phyloP scores from a whole-genome alignment of 176 grass and related monocot species.

The Phyllostachys edulis region DNA sequence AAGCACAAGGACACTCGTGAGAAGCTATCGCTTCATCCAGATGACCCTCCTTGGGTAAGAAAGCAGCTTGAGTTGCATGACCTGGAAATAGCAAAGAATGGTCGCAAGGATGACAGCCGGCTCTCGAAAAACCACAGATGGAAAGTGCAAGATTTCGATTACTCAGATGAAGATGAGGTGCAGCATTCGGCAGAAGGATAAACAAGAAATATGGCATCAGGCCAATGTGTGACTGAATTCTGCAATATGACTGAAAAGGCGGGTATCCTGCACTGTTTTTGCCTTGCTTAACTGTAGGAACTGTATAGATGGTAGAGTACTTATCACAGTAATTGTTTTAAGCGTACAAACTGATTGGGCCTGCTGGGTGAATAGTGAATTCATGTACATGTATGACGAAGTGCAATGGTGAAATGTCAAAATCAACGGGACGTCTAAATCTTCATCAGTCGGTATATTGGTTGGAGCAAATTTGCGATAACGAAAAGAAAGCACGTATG shows the following conservation, averaged over 20 bases:
- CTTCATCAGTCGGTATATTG: not conserved
- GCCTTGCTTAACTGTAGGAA: not conserved
- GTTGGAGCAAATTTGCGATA: not conserved
- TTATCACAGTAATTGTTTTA: not conserved
- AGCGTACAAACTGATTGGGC: not conserved
- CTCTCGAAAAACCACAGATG: slow-evolving; percentile 27
- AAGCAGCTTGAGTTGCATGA: slow-evolving; percentile 54
- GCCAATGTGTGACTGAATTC: not conserved
- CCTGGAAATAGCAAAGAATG: slow-evolving; percentile 22
- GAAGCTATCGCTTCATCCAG: slow-evolving; percentile 37
- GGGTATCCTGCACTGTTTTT: not conserved
- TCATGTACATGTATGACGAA: slow-evolving; percentile 5
- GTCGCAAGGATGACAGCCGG: not conserved
- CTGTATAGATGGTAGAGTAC: slow-evolving; percentile 1
- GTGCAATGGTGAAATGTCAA: not conserved
- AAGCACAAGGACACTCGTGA: slow-evolving; percentile 60
- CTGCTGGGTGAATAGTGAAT: not conserved
- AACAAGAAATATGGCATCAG: not conserved
- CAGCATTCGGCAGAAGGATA: slow-evolving; percentile 17
- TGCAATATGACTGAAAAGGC: not conserved
- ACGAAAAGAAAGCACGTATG: not conserved
- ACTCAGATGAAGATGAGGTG: slow-evolving; percentile 6
- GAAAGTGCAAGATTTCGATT: slow-evolving; percentile 46
- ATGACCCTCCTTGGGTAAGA: slow-evolving; percentile 70
- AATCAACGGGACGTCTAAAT: not conserved